Base-by-base conservation (phyloP, 2,329 filamentous ascomycete genomes). In the Zasmidium cellare region DNA sequence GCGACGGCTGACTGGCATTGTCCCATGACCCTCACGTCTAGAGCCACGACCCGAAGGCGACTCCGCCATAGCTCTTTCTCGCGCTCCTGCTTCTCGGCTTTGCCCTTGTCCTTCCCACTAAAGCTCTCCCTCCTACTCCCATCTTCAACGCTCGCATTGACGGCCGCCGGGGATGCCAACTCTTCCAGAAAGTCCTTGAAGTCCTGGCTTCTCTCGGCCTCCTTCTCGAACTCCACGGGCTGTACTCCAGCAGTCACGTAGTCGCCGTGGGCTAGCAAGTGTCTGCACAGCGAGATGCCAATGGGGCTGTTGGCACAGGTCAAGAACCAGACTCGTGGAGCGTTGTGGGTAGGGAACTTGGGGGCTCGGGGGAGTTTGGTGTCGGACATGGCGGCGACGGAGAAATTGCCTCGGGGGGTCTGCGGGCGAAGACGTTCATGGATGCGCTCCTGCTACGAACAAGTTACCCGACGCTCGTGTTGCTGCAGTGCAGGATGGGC, bases 241-340 rank as follows among this genome's bases (percentile, higher is more conserved):
- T 90, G 86, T 31, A 97, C 82, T 54, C 92, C 94, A 3, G 91
- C 89, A 49, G 93, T 88, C 48, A 96, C 89, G 72, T 89, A 92
- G 75, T 97, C 94, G 50, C 94, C 93, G 75, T 97, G 92, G n/a
- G 86, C 85, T 49, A 97, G 87, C 46, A 96, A 82, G 67, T 91
- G 85, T 55, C 89, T 86, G 54, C 91, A 89, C 57, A 97, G 82
- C 47, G 90, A 88, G 59, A 96, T 89, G 54, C 88, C 88, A 63
- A 97, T 84, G 12, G 93, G 91, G 35, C 91, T 93, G 59, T 93
- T 84, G 31, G 91, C 90, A 58, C 90, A 88, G 11, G 92, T 96
- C 64, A 99, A 80, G 71, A 99, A 87, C 94, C 94, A 97, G 69
- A 93, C 91, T 69, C 93, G 88, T 51, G 92, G 92, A 51, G 80